A percentile compares a stretch with the other conserved stretches of the same genome.
Evolutionary conservation across 2,329 filamentous ascomycete species (phyloP).

Genomic region (Macrophomina phaseolina): DNA sequence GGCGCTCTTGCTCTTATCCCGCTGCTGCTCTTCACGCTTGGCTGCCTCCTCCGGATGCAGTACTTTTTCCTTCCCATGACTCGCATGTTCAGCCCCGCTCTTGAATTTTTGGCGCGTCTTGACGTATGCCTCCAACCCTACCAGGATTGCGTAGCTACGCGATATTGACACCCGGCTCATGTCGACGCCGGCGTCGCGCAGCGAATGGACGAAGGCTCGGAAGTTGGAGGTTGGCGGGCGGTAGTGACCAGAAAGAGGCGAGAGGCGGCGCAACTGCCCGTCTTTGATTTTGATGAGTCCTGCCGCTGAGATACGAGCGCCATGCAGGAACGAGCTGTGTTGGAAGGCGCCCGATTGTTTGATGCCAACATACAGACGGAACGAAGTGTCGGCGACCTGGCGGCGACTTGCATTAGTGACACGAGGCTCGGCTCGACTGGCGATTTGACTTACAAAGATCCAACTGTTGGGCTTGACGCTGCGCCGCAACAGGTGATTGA

Average conservation of each 20-base stretch:
- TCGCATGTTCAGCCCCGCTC: conserved; percentile 55
- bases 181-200: conserved; percentile 77
- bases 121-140: conserved; percentile 81
- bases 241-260: conserved; percentile 77
- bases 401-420: not conserved
- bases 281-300: conserved; percentile 85
- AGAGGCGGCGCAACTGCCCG: conserved; percentile 75
- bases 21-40: conserved; percentile 52
- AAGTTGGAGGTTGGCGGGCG: conserved; percentile 84
- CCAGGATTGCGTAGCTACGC: conserved; percentile 79
- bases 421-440: not conserved
- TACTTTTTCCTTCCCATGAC: conserved; percentile 63
- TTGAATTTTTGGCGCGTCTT: conserved; percentile 71
- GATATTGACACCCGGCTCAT: conserved; percentile 79
- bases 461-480: conserved; percentile 86
- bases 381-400: conserved; percentile 75
- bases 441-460: conserved; percentile 71
- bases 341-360: conserved; percentile 89
- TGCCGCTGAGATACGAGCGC: conserved; percentile 79
- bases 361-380: conserved; percentile 86
- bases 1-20: conserved; percentile 66
- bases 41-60: conserved; percentile 65
- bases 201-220: conserved; percentile 74
- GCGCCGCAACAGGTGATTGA: conserved; percentile 79
- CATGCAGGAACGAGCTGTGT: conserved; percentile 87